Conservation (phyloP, 768 basidiomycete species). For the Podaxis rugospora region DNA sequence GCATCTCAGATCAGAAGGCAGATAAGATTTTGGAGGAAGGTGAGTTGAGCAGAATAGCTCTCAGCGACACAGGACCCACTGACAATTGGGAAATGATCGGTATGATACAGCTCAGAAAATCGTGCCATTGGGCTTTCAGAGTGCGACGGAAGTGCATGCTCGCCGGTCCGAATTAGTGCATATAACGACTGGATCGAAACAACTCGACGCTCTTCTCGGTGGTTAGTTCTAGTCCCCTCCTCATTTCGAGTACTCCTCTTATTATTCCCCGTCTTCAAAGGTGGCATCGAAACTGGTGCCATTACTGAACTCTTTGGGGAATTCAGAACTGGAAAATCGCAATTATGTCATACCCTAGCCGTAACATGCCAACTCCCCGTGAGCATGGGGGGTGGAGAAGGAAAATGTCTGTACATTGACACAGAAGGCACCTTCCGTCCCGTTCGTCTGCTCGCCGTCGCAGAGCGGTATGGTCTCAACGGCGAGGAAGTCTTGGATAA, state of each 20-base stretch:
- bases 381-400: slow-evolving; percentile 98
- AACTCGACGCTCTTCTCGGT: slow-evolving; percentile 91
- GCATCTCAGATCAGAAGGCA: slow-evolving; percentile 95
- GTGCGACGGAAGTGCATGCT: slow-evolving; percentile 96
- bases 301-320: slow-evolving; percentile 99
- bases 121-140: slow-evolving; percentile 95
- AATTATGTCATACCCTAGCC: slow-evolving; percentile 95
- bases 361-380: slow-evolving; percentile 98
- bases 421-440: slow-evolving; percentile 99
- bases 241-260: slow-evolving; percentile 10
- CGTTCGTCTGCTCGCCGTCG: slow-evolving; percentile 88
- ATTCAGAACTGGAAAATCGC: slow-evolving; percentile 97
- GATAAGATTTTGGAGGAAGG: slow-evolving; percentile 95
- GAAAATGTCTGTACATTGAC: slow-evolving; percentile 98
- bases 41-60: slow-evolving; percentile 28
- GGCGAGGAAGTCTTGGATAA: slow-evolving; percentile 98
- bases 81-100: not conserved
- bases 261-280: slow-evolving; percentile 30
- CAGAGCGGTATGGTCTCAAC: slow-evolving; percentile 93
- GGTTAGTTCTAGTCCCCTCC: slow-evolving; percentile 40
- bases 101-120: slow-evolving; percentile 77
- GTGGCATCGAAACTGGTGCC: slow-evolving; percentile 96
- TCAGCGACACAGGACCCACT: not conserved
- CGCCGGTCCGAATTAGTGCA: slow-evolving; percentile 92
- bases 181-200: slow-evolving; percentile 95